Percentiles rank a stretch among this genome's conserved stretches.
phyloP scores from a whole-genome alignment of 139 green algal species.

The Mesotaenium endlicherianum region DNA sequence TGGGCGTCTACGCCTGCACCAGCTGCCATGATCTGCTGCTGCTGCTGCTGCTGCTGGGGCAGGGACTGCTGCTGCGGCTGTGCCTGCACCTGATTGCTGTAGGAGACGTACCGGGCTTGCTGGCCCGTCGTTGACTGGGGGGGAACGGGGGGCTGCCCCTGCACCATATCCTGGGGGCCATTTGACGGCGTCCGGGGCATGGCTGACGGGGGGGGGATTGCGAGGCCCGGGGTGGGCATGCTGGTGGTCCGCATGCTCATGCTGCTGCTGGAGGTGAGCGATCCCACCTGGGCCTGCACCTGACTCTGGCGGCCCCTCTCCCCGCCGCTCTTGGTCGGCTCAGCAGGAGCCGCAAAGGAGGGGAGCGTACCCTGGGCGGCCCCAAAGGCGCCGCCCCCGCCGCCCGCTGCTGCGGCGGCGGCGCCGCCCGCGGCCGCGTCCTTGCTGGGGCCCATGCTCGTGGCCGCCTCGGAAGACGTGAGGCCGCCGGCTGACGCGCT shows the following conservation, averaged over 20 bases:
- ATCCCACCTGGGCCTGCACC: background rate
- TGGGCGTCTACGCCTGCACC: background rate
- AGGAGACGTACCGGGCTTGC: background rate
- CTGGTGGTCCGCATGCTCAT: background rate
- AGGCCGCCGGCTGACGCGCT: no score
- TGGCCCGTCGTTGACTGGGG: background rate
- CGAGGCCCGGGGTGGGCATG: background rate
- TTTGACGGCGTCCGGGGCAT: background rate
- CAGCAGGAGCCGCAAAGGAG: background rate
- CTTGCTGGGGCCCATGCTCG: no score
- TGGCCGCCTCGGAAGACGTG: no score
- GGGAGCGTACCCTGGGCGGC: background rate
- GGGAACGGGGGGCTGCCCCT: no score
- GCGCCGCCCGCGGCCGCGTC: background rate
- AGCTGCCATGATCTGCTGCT: background rate
- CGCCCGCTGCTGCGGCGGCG: background rate
- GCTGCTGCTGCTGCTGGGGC: background rate
- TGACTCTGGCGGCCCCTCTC: background rate
- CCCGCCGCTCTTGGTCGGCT: no score
- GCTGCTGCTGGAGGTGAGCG: background rate
- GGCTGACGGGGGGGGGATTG: background rate
- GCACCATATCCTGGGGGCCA: background rate
- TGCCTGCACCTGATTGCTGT: background rate
- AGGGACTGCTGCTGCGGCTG: background rate
- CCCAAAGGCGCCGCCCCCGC: background rate